A percentile compares a stretch with the other conserved stretches of the same genome.
These are phyloP conservation scores for Apiospora saccharicola DNA, from an alignment of 2,329 filamentous ascomycete species.

Conservation along the genomic window DNA sequence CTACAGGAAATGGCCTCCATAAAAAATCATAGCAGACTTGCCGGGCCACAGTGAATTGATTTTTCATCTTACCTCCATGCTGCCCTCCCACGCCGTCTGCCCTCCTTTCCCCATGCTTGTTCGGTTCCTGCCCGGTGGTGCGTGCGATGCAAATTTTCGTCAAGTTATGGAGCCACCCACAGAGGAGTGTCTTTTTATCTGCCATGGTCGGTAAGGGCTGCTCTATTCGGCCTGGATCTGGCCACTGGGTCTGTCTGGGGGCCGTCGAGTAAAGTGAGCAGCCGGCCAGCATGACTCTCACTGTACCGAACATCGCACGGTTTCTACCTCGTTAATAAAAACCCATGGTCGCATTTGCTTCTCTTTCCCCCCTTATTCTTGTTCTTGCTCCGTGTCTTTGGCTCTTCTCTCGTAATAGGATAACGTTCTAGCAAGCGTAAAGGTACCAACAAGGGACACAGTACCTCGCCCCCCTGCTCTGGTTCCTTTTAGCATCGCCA, in stretches of 20 bases:
- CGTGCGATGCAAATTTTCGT: constrained; percentile 21
- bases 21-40: constrained; percentile 13
- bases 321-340: constrained; percentile 14
- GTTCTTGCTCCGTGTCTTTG: constrained; percentile 10
- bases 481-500: constrained; percentile 10
- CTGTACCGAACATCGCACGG: constrained; percentile 15
- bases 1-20: constrained; percentile 5
- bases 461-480: constrained; percentile 4
- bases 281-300: background rate
- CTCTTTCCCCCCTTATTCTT: constrained; percentile 15
- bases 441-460: constrained; percentile 18
- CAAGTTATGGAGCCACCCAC: constrained; percentile 14
- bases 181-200: background rate
- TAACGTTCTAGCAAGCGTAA: background rate
- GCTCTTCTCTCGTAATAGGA: constrained; percentile 16
- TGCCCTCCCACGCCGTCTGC: background rate
- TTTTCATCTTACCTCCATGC: background rate
- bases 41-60: background rate
- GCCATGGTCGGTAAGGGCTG: constrained; percentile 18
- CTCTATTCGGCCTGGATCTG: constrained; percentile 21
- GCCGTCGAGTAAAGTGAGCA: constrained; percentile 2
- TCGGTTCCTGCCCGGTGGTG: background rate
- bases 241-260: constrained; percentile 18
- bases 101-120: constrained; percentile 7
- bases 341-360: constrained; percentile 17